These are phyloP conservation scores for Xylaria sp. DNA, from an alignment of 2,329 filamentous ascomycete species.

Conservation along the genomic window DNA sequence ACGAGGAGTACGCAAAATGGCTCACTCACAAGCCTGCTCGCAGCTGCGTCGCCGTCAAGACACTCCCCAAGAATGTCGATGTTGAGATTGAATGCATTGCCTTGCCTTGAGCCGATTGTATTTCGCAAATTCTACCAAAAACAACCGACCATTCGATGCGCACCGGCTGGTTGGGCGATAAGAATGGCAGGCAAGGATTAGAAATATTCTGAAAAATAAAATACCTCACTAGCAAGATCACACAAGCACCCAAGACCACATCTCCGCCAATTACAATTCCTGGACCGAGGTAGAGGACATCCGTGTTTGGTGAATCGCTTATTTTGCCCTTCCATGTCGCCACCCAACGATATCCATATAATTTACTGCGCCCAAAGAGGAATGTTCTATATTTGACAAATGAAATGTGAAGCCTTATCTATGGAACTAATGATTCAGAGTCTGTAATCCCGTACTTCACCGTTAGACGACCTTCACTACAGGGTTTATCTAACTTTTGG, in stretches of 20 bases:
- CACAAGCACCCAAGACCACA: not conserved
- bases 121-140: not conserved
- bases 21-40: slow-evolving; percentile 85
- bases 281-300: no score
- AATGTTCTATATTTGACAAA: no score
- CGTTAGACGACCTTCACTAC: no score
- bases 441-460: no score
- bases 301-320: no score
- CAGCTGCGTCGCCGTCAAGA: slow-evolving; percentile 88
- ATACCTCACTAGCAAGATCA: not conserved
- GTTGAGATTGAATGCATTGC: slow-evolving; percentile 93
- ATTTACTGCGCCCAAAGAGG: no score
- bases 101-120: slow-evolving; percentile 50
- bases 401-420: no score
- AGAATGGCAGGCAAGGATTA: not conserved
- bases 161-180: not conserved
- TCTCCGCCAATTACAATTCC: no score
- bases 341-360: no score
- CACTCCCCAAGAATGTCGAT: slow-evolving; percentile 82
- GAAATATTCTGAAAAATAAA: not conserved
- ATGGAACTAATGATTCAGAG: no score
- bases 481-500: no score
- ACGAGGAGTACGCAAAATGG: slow-evolving; percentile 82
- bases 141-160: not conserved
- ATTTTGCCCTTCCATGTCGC: no score